Conservation (phyloP, 164 flowering plant genomes). For the Nelumbo lutea region DNA sequence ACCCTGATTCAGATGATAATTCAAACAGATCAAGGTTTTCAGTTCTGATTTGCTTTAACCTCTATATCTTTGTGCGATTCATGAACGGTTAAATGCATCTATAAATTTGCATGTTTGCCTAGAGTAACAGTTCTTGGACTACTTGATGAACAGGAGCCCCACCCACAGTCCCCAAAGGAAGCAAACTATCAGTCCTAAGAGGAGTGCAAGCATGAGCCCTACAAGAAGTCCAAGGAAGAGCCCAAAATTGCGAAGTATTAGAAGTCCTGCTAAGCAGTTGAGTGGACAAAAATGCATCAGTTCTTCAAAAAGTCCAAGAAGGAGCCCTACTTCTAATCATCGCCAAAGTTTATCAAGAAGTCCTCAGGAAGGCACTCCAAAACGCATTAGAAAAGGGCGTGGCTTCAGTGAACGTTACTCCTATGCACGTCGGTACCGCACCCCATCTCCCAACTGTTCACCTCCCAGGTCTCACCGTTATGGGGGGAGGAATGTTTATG, state of each 20-base stretch:
- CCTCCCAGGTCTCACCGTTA: slow-evolving; percentile 36
- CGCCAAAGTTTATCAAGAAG: slow-evolving; percentile 39
- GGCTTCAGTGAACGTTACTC: slow-evolving; percentile 75
- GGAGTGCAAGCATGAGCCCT: slow-evolving; percentile 38
- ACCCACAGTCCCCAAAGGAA: slow-evolving; percentile 32
- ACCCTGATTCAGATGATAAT: slow-evolving; percentile 23
- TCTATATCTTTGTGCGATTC: background rate
- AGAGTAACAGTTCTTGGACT: slow-evolving; percentile 3
- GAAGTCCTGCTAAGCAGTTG: slow-evolving; percentile 26
- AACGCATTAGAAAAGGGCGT: slow-evolving; percentile 82
- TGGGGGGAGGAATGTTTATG: slow-evolving; percentile 47
- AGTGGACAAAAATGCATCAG: slow-evolving; percentile 16
- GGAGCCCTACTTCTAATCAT: slow-evolving; percentile 27
- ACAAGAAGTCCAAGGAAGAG: slow-evolving; percentile 18
- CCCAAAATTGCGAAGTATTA: slow-evolving; percentile 20
- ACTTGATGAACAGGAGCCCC: slow-evolving; percentile 32
- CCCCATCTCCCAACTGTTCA: slow-evolving; percentile 75
- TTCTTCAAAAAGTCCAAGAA: slow-evolving; percentile 30
- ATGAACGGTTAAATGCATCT: background rate
- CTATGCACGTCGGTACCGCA: slow-evolving; percentile 73
- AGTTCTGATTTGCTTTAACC: slow-evolving; percentile 5
- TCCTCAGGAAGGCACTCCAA: slow-evolving; percentile 32
- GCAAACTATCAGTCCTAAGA: slow-evolving; percentile 18
- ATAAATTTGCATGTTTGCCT: background rate
- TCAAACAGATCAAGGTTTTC: slow-evolving; percentile 52